Evolutionary conservation across 208 protist species (phyloP).

Genomic region (Endotrypanum monterogeii): DNA sequence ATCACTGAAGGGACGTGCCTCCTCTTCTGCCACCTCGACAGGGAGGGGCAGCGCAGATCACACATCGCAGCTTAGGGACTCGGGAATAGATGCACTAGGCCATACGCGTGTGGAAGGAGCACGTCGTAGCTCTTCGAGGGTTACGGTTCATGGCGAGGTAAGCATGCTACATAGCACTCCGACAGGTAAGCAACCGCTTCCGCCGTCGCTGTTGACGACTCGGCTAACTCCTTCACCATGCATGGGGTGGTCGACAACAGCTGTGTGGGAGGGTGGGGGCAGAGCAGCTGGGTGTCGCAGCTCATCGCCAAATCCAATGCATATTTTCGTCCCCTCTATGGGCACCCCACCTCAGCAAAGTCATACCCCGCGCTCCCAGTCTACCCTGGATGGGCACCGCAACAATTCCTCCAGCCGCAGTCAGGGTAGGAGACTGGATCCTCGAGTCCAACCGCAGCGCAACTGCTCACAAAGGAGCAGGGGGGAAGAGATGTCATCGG

Average conservation of each 20-base stretch:
- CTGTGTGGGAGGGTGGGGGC: background rate
- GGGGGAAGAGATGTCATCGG: background rate
- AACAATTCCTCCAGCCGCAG: background rate
- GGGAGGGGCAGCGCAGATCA: background rate
- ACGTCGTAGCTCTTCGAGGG: conserved; percentile 1
- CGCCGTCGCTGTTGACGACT: conserved; percentile 11
- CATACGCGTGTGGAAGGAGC: background rate
- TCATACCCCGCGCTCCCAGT: background rate
- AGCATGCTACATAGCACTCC: background rate
- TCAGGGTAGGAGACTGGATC: conserved; percentile 3
- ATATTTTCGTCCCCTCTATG: background rate
- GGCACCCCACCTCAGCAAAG: background rate
- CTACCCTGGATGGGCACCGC: background rate
- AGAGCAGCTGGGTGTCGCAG: background rate
- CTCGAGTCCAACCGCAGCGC: background rate
- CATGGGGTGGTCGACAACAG: background rate
- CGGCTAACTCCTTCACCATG: conserved; percentile 1
- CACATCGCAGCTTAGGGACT: background rate
- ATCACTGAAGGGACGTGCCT: background rate
- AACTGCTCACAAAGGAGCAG: background rate
- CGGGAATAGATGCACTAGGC: background rate
- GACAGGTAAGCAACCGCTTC: background rate
- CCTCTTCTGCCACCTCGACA: background rate
- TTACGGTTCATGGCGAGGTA: background rate
- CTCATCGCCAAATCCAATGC: background rate